phyloP scores from a whole-genome alignment of 495 filamentous ascomycete genomes.

The Aspergillus sparsus region DNA sequence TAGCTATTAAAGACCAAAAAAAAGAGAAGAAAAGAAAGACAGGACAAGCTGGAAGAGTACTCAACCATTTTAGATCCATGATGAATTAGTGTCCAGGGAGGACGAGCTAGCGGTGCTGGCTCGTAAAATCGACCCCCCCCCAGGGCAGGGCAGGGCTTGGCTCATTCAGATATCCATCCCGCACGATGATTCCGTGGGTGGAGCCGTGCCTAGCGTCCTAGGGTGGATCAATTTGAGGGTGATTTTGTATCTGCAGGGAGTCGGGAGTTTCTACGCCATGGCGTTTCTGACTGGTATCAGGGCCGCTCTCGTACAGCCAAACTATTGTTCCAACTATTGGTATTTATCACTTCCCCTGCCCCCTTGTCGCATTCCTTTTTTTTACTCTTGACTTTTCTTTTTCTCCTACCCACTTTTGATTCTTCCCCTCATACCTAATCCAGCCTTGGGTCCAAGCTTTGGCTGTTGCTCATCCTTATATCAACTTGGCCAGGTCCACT shows the following conservation, averaged over 20 bases:
- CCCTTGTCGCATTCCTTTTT: slow-evolving; percentile 19
- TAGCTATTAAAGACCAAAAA: not conserved
- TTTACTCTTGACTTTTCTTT: slow-evolving; percentile 13
- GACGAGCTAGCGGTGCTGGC: slow-evolving; percentile 7
- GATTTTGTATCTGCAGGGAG: slow-evolving; percentile 17
- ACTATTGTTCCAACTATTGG: slow-evolving; percentile 26
- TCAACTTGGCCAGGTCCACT: slow-evolving; percentile 3
- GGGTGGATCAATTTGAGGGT: slow-evolving; percentile 14
- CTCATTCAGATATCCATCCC: slow-evolving; percentile 16
- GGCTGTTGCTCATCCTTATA: slow-evolving; percentile 13
- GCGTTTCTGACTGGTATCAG: slow-evolving; percentile 29
- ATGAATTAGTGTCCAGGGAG: slow-evolving; percentile 1
- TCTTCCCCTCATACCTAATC: not conserved
- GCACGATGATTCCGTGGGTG: slow-evolving; percentile 26
- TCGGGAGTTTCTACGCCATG: slow-evolving; percentile 12
- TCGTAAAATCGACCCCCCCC: slow-evolving; percentile 1
- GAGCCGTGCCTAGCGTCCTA: slow-evolving; percentile 24
- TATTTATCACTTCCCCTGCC: slow-evolving; percentile 27
- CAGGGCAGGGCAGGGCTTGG: slow-evolving; percentile 15
- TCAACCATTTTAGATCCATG: too few species aligned
- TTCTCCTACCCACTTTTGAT: slow-evolving; percentile 1
- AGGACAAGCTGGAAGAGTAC: too few species aligned
- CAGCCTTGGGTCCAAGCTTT: slow-evolving; percentile 6
- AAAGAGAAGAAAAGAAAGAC: too few species aligned
- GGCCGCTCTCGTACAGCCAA: slow-evolving; percentile 8